Evolutionary conservation across 306 rosid genomes (phyloP).

Genomic region (Lathyrus oleraceus): DNA sequence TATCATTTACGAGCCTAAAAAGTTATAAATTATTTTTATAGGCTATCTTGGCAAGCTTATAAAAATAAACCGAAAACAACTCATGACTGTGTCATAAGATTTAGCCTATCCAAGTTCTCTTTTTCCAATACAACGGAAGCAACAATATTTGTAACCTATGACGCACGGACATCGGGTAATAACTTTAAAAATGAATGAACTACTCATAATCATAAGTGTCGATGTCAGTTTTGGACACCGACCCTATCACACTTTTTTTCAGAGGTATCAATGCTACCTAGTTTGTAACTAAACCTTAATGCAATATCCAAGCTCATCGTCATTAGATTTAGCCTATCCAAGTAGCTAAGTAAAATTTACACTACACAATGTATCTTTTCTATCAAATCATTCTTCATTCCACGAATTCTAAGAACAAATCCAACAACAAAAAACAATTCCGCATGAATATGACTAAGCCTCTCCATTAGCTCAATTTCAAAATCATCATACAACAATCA

Average conservation of each 20-base stretch:
- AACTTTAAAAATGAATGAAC: too few species aligned
- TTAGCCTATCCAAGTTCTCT: too few species aligned
- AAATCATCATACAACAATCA: not conserved
- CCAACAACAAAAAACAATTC: not conserved
- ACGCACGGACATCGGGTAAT: too few species aligned
- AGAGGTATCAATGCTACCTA: too few species aligned
- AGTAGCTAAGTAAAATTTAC: not conserved
- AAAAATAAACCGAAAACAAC: not conserved
- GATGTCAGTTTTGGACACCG: too few species aligned
- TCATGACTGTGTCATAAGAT: not conserved
- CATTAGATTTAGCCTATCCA: not conserved
- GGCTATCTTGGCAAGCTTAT: not conserved
- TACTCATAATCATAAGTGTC: too few species aligned
- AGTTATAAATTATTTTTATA: not conserved
- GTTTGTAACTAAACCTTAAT: too few species aligned
- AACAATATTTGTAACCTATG: not conserved
- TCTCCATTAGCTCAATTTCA: conserved; percentile 2
- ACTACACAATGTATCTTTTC: not conserved
- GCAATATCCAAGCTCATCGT: not conserved
- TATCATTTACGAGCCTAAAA: not conserved
- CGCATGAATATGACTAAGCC: not conserved
- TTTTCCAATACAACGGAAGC: not conserved
- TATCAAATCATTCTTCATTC: not conserved
- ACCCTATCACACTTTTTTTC: too few species aligned
- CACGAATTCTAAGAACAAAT: not conserved